Evolutionary conservation across 139 green algal genomes (phyloP), one percentile per base, ranked within the genome.

Genomic region (Yamagishiella unicocca): DNA sequence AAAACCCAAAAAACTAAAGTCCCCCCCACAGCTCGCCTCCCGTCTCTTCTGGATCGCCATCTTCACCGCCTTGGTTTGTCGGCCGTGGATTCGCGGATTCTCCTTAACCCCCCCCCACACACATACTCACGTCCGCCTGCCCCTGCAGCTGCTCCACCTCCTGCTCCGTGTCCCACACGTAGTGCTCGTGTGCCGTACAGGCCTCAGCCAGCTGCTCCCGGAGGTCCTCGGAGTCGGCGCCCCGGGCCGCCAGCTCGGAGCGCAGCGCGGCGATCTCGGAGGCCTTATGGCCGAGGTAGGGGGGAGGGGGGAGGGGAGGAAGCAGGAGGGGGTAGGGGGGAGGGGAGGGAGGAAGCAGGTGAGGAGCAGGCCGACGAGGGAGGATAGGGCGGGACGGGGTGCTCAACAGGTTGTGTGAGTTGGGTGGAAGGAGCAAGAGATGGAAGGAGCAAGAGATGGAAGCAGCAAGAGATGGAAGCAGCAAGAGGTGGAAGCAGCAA

Each of bases 161-260:
- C 50, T 90, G 85, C 64, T 86, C 74, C 27, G 46, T 42, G 46
- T 90, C 85, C 85, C 85, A 90, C 76, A 71, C 73, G 38, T 75
- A 43, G 76, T 85, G 58, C 76, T 90, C 85, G 42, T 83, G 61
- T 25, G 54, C 29, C 7, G 67, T 87, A 37, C 25, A n/a, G n/a
- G 54, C 25, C 46, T 81, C 66, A 25, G 82, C 66, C 66, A 87
- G 67, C 82, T 87, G 64, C 43, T 67, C 27, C 35, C 46, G 31
- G 10, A 71, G 53, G 68, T 79, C 82, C 82, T 81, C 82, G 9
- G 50, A 17, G 54, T 75, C 53, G 1, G 77, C 77, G 37, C 77
- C 77, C 4, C 38, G 55, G 8, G 38, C 0, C 7, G 77, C 77
- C 14, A 84, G 24, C 24, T 84, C 55, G 54, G 55, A 58, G 77